Percentiles rank a stretch among this genome's conserved stretches.
phyloP scores from a whole-genome alignment of 2,329 filamentous ascomycete genomes.

The Catunica adiposa region DNA sequence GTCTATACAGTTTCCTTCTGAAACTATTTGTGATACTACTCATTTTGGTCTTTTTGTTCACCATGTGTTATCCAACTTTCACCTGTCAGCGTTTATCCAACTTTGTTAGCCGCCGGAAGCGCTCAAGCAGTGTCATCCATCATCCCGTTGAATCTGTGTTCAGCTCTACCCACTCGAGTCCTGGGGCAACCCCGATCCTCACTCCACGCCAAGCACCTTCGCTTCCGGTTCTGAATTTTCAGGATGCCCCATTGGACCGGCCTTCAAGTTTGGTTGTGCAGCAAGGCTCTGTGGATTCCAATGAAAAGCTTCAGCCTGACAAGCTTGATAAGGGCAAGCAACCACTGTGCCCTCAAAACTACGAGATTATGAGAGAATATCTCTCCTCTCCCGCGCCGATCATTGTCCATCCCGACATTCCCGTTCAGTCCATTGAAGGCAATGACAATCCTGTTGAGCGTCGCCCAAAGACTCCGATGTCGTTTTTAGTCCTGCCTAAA shows the following conservation, averaged over 20 bases:
- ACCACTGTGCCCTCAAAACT: background rate
- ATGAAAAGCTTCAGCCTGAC: background rate
- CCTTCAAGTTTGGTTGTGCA: too few species aligned
- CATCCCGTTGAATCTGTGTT: background rate
- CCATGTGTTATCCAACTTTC: background rate
- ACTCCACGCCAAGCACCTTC: background rate
- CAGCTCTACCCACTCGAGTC: background rate
- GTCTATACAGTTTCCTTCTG: too few species aligned
- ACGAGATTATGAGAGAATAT: background rate
- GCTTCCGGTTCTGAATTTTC: conserved; percentile 6
- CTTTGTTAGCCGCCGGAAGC: background rate
- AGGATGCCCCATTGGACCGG: background rate
- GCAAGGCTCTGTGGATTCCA: too few species aligned
- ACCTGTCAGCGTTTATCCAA: conserved; percentile 1
- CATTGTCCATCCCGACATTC: background rate
- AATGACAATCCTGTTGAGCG: background rate
- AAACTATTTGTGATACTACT: too few species aligned
- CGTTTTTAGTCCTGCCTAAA: background rate
- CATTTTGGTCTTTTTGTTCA: background rate
- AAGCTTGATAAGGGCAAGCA: background rate
- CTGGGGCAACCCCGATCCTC: background rate
- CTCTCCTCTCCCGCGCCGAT: background rate
- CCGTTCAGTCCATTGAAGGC: background rate
- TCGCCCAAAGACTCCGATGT: background rate
- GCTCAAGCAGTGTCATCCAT: background rate